Percentiles rank a stretch among this genome's conserved stretches.
Evolutionary conservation across 2,329 filamentous ascomycete genomes (phyloP).

Genomic region (Curvularia verruculosa): DNA sequence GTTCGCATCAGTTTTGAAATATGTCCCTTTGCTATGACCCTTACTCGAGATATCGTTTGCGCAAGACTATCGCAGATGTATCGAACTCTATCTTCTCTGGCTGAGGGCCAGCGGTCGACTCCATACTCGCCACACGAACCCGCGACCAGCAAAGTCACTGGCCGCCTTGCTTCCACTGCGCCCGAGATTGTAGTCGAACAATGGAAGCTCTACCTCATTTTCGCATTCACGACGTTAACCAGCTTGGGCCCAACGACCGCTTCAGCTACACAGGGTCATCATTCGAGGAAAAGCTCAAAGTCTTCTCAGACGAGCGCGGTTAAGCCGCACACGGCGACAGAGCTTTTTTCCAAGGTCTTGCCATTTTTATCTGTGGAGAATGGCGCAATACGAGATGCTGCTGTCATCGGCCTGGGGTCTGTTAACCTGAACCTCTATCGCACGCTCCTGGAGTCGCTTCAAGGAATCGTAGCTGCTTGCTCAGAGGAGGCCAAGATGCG

Average conservation of each 20-base stretch:
- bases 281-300: slow-evolving; percentile 81
- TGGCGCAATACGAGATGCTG: slow-evolving; percentile 82
- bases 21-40: slow-evolving; percentile 87
- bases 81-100: slow-evolving; percentile 77
- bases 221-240: slow-evolving; percentile 93
- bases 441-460: slow-evolving; percentile 85
- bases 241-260: slow-evolving; percentile 69
- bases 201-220: slow-evolving; percentile 96
- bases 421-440: slow-evolving; percentile 95
- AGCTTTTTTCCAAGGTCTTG: slow-evolving; percentile 89
- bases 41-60: slow-evolving; percentile 90
- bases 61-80: slow-evolving; percentile 94
- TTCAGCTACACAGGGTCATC: slow-evolving; percentile 68
- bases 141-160: slow-evolving; percentile 61
- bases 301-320: slow-evolving; percentile 69
- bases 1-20: slow-evolving; percentile 88
- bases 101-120: slow-evolving; percentile 64
- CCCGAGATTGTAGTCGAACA: slow-evolving; percentile 92
- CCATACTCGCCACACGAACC: slow-evolving; percentile 66
- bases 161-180: slow-evolving; percentile 67
- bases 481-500: slow-evolving; percentile 87
- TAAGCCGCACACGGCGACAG: slow-evolving; percentile 85
- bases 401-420: slow-evolving; percentile 88
- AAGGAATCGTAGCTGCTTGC: slow-evolving; percentile 83
- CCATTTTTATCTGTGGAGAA: slow-evolving; percentile 83